phyloP scores from a whole-genome alignment of 805 yeast species.

The Wickerhamomyces mucosus region DNA sequence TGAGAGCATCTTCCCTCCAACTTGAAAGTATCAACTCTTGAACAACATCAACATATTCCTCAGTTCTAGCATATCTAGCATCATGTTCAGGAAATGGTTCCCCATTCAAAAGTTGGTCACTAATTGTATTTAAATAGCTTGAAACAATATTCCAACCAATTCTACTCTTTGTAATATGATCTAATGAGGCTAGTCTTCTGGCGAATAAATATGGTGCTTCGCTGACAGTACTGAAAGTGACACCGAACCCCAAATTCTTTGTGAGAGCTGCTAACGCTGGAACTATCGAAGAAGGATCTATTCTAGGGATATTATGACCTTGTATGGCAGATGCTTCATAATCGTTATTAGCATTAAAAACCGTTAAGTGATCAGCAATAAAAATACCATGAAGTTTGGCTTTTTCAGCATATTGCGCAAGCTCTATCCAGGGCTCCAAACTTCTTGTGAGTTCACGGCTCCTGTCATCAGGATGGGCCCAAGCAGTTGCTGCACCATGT shows the following conservation, averaged over 20 bases:
- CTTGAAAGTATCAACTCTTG: slow-evolving; percentile 27
- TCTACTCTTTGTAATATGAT: slow-evolving; percentile 31
- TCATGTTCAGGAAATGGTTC: slow-evolving; percentile 29
- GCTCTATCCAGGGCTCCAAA: slow-evolving; percentile 26
- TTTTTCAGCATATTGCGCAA: slow-evolving; percentile 25
- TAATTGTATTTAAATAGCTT: slow-evolving; percentile 28
- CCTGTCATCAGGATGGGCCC: slow-evolving; percentile 29
- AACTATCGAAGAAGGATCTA: slow-evolving; percentile 28
- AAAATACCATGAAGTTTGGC: slow-evolving; percentile 28
- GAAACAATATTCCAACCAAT: slow-evolving; percentile 35
- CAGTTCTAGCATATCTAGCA: slow-evolving; percentile 27
- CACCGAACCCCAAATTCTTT: slow-evolving; percentile 25
- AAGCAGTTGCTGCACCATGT: slow-evolving; percentile 27
- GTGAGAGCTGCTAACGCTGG: slow-evolving; percentile 32
- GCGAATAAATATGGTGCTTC: slow-evolving; percentile 31
- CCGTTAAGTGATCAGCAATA: slow-evolving; percentile 29
- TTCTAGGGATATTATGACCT: slow-evolving; percentile 24
- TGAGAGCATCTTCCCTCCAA: slow-evolving; percentile 29
- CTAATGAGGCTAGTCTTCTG: slow-evolving; percentile 30
- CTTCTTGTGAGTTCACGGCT: slow-evolving; percentile 19
- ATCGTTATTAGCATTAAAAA: slow-evolving; percentile 28
- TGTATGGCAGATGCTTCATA: slow-evolving; percentile 21
- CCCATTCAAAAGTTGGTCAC: slow-evolving; percentile 26
- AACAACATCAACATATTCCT: slow-evolving; percentile 29
- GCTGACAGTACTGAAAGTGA: slow-evolving; percentile 30